A percentile compares a stretch with the other conserved stretches of the same genome.
These are phyloP conservation scores for Williopsis jadinii DNA, from an alignment of 1,139 yeast species.

Conservation along the genomic window DNA sequence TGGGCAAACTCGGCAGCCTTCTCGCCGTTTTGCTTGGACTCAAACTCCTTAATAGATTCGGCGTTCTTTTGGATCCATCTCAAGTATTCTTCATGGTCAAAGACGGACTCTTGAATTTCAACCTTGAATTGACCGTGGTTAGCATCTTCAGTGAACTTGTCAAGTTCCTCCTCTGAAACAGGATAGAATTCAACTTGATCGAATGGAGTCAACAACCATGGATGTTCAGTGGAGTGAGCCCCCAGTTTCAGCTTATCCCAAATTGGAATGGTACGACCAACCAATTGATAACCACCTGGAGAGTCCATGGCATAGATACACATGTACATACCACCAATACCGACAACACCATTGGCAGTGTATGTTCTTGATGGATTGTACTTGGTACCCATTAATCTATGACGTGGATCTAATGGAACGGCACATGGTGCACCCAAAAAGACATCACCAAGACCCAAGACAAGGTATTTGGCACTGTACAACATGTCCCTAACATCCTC, in stretches of 20 bases:
- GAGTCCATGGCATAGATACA: conserved; percentile 97
- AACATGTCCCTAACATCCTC: conserved; percentile 74
- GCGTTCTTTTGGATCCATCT: conserved; percentile 71
- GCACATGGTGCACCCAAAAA: conserved; percentile 98
- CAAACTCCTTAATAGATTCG: conserved; percentile 66
- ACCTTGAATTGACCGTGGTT: conserved; percentile 76
- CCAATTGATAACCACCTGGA: conserved; percentile 97
- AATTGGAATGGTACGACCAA: conserved; percentile 93
- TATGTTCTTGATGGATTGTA: conserved; percentile 94
- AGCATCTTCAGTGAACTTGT: conserved; percentile 61
- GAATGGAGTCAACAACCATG: conserved; percentile 88
- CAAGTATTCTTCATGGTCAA: conserved; percentile 74
- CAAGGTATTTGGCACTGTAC: conserved; percentile 84
- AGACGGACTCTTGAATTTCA: conserved; percentile 67
- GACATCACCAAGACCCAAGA: conserved; percentile 93
- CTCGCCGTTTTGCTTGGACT: conserved; percentile 64
- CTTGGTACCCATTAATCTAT: conserved; percentile 84
- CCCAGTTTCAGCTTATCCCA: conserved; percentile 93
- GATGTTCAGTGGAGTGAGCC: conserved; percentile 53
- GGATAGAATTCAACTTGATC: conserved; percentile 95
- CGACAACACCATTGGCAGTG: conserved; percentile 96
- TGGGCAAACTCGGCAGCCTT: conserved; percentile 79
- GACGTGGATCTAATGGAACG: conserved; percentile 95
- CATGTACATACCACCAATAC: conserved; percentile 98
- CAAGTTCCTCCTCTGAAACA: conserved; percentile 77